Conservation (phyloP, 2,329 filamentous ascomycete species). For the Hypoxylon sp. region DNA sequence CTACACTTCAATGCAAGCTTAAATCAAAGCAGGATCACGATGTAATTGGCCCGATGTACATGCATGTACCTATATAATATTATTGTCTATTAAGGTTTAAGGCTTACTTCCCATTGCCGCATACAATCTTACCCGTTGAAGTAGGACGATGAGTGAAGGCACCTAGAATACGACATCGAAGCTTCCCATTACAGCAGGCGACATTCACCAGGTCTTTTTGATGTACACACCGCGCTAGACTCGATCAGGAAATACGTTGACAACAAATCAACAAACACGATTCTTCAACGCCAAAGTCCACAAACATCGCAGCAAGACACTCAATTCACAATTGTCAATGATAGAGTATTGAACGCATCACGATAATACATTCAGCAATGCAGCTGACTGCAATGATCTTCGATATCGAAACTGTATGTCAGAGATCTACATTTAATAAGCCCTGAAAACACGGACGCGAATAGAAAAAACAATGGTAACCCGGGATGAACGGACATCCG, state of each 20-base stretch:
- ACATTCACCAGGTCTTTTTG: background rate
- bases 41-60: background rate
- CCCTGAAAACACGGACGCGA: background rate
- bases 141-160: background rate
- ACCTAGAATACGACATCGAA: background rate
- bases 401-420: background rate
- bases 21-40: background rate
- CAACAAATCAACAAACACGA: background rate
- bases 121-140: conserved; percentile 6
- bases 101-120: conserved; percentile 2
- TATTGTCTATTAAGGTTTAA: conserved; percentile 10
- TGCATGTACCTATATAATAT: background rate
- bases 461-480: background rate
- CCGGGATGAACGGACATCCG: conserved; percentile 11
- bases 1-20: conserved; percentile 10
- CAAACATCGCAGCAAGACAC: background rate
- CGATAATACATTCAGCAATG: background rate
- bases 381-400: background rate
- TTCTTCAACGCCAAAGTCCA: background rate
- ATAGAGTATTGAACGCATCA: background rate
- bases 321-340: background rate
- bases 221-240: background rate
- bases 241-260: background rate
- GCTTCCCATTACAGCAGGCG: background rate
- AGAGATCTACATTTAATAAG: conserved; percentile 2